Conservation (phyloP, 192 early-diverging fungal genomes). For the Coemansia sp. region DNA sequence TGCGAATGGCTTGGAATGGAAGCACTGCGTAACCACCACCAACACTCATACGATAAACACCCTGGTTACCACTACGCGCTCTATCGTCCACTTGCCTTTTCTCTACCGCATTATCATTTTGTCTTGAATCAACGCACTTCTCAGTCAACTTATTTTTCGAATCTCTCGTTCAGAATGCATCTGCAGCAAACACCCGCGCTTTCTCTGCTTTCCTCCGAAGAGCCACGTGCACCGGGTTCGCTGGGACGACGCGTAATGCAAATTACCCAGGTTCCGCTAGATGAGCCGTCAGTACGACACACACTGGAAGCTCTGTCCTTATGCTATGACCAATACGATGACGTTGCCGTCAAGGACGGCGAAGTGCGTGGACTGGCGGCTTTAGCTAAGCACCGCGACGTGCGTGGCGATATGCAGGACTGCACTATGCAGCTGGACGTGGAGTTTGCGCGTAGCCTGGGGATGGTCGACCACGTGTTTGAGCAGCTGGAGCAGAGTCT, state of each 20-base stretch:
- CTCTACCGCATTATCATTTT: not conserved
- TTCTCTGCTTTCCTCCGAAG: not conserved
- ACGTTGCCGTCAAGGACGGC: not conserved
- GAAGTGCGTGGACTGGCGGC: not conserved
- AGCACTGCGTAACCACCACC: not conserved
- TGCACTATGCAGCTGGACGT: conserved; percentile 19
- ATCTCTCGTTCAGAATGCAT: not conserved
- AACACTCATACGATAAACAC: too few species aligned
- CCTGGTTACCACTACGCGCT: not conserved
- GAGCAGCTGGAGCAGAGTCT: conserved; percentile 31
- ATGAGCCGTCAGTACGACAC: conserved; percentile 19
- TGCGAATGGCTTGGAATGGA: too few species aligned
- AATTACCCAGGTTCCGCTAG: conserved; percentile 32
- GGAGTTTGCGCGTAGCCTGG: conserved; percentile 34
- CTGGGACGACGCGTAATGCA: conserved; percentile 41
- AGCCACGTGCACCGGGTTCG: conserved; percentile 23
- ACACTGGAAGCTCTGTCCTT: conserved; percentile 29
- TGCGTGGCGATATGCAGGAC: conserved; percentile 39
- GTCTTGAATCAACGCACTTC: not conserved
- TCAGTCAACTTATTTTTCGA: not conserved
- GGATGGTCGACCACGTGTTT: conserved; percentile 31
- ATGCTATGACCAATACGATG: conserved; percentile 16
- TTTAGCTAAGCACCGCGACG: conserved; percentile 21
- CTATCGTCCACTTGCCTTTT: not conserved
- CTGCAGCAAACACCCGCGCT: not conserved